phyloP scores from a whole-genome alignment of 345 rosid genomes.

The Eucalyptus pauciflora region DNA sequence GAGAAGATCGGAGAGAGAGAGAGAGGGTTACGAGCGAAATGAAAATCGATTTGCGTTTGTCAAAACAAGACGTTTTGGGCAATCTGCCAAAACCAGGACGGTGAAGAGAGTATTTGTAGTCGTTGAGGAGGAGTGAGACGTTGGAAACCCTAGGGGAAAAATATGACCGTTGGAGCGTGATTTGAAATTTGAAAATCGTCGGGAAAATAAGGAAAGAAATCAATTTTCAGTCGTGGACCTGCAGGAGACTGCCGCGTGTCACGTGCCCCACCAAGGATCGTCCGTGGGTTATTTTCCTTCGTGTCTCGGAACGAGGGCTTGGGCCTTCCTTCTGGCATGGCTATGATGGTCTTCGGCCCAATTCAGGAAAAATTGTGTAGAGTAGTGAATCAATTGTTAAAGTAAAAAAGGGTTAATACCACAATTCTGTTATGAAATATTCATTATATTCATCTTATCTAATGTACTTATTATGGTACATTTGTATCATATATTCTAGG shows the following conservation, averaged over 20 bases:
- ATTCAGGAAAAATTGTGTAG: background rate
- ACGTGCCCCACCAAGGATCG: background rate
- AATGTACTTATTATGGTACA: too few relatives aligned
- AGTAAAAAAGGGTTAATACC: background rate
- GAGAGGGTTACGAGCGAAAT: background rate
- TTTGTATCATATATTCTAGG: too few relatives aligned
- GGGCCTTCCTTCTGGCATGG: background rate
- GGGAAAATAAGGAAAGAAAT: background rate
- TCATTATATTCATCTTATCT: too few relatives aligned
- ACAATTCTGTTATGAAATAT: too few relatives aligned
- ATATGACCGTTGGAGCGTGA: constrained; percentile 39
- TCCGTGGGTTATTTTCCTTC: background rate
- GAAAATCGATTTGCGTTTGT: background rate
- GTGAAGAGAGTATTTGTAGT: constrained; percentile 5
- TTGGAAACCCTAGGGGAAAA: constrained; percentile 15
- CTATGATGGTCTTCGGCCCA: background rate
- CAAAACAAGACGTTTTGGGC: constrained; percentile 6
- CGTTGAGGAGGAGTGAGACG: background rate
- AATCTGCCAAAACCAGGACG: background rate
- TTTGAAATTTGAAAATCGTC: constrained; percentile 20
- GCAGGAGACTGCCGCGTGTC: background rate
- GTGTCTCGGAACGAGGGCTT: background rate
- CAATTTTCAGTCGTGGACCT: background rate
- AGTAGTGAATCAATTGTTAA: background rate
- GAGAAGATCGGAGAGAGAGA: background rate